phyloP scores from a whole-genome alignment of 2,329 filamentous ascomycete genomes.

The Aspergillus viridinutans region DNA sequence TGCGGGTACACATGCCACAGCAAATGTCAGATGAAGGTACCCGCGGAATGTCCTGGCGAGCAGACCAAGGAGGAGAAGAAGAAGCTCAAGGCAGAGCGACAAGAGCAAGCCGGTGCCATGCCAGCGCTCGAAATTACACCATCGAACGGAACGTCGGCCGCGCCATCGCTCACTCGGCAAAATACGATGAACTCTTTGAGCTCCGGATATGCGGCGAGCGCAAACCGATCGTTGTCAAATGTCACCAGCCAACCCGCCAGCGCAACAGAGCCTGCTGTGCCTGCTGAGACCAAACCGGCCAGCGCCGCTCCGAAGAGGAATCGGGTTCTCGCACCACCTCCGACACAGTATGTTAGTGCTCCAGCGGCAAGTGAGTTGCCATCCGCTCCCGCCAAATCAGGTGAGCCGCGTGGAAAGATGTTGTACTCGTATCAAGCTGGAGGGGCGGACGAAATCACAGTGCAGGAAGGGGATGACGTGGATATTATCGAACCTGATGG shows the following conservation, averaged over 20 bases:
- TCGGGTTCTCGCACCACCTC: conserved; percentile 82
- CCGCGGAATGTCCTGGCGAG: conserved; percentile 91
- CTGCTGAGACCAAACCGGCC: conserved; percentile 27
- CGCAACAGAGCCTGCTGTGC: conserved; percentile 41
- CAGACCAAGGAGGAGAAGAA: conserved; percentile 93
- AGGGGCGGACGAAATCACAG: conserved; percentile 74
- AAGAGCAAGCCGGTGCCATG: conserved; percentile 67
- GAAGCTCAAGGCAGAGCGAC: conserved; percentile 80
- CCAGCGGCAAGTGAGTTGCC: conserved; percentile 48
- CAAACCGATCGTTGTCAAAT: conserved; percentile 69
- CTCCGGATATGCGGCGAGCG: conserved; percentile 79
- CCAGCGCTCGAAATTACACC: conserved; percentile 35
- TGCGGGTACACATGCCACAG: conserved; percentile 98
- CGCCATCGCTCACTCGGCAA: conserved; percentile 67
- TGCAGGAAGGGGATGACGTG: conserved; percentile 75
- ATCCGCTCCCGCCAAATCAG: conserved; percentile 22
- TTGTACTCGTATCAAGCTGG: conserved; percentile 79
- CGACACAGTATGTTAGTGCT: conserved; percentile 70
- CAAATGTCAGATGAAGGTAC: conserved; percentile 99
- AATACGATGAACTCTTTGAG: conserved; percentile 89
- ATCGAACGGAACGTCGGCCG: conserved; percentile 48
- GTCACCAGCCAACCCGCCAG: conserved; percentile 48
- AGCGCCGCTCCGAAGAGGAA: conserved; percentile 49
- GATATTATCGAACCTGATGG: conserved; percentile 80
- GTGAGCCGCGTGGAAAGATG: conserved; percentile 76